Conservation (phyloP, 345 rosid species). For the Garcia nutans region DNA sequence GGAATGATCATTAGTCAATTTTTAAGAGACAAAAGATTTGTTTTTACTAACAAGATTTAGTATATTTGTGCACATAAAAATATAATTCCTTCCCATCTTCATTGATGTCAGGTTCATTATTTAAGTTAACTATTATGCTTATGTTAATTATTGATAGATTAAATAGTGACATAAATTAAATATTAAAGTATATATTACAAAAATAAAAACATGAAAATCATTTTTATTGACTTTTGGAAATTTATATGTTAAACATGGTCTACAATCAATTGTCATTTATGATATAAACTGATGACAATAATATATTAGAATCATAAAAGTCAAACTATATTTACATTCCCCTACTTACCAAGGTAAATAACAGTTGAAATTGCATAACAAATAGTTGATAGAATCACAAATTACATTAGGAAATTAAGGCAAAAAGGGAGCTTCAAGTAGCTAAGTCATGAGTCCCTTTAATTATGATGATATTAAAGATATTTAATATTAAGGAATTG, state of each 20-base stretch:
- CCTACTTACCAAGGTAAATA: constrained; percentile 15
- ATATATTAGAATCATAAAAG: background rate
- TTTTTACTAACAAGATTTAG: background rate
- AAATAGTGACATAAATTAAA: too few species aligned
- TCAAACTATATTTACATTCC: constrained; percentile 25
- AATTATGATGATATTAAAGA: constrained; percentile 12
- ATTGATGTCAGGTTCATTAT: too few species aligned
- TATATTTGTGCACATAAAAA: too few species aligned
- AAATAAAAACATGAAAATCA: too few species aligned
- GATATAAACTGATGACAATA: background rate
- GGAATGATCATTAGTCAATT: too few species aligned
- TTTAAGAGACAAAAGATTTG: too few species aligned
- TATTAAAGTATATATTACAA: too few species aligned
- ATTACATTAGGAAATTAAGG: background rate
- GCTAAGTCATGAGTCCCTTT: background rate
- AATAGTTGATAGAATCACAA: background rate
- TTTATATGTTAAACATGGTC: too few species aligned
- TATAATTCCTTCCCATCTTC: too few species aligned
- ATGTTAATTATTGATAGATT: too few species aligned
- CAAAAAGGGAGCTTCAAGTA: background rate
- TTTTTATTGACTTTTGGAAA: too few species aligned
- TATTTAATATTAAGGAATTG: constrained; percentile 30
- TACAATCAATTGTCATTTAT: background rate
- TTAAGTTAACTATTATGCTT: too few species aligned
- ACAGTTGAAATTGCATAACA: constrained; percentile 3